Conservation (phyloP, 192 early-diverging fungal species). For the Cladochytrium replicatum region DNA sequence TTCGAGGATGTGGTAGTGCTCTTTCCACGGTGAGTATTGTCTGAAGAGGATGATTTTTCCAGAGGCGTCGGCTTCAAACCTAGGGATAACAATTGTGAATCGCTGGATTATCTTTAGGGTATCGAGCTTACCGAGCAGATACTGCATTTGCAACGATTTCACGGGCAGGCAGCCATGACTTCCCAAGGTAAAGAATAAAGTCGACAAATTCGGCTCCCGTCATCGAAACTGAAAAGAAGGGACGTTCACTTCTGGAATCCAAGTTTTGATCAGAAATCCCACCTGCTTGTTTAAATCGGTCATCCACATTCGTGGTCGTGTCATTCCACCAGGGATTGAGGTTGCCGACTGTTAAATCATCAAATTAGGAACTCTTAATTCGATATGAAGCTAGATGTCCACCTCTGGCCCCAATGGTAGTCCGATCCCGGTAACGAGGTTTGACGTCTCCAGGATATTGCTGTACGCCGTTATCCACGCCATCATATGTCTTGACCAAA, state of each 20-base stretch:
- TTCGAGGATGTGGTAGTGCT: slow-evolving; percentile 47
- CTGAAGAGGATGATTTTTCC: slow-evolving; percentile 79
- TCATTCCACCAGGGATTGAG: slow-evolving; percentile 97
- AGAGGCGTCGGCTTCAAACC: slow-evolving; percentile 49
- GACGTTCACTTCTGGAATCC: not conserved
- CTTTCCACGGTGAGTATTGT: slow-evolving; percentile 87
- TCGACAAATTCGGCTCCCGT: slow-evolving; percentile 63
- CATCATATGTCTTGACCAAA: slow-evolving; percentile 55
- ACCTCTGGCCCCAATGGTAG: slow-evolving; percentile 67
- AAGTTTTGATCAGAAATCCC: no score
- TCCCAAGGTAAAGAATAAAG: slow-evolving; percentile 39
- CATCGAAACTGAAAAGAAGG: slow-evolving; percentile 42
- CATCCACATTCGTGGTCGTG: slow-evolving; percentile 54
- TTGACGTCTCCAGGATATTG: slow-evolving; percentile 73
- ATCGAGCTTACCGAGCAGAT: slow-evolving; percentile 10
- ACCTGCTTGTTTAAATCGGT: slow-evolving; percentile 40
- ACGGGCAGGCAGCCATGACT: slow-evolving; percentile 82
- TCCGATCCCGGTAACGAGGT: slow-evolving; percentile 72
- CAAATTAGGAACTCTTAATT: no score
- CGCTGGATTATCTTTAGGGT: not conserved
- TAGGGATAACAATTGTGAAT: slow-evolving; percentile 12
- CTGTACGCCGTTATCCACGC: slow-evolving; percentile 87
- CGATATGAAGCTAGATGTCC: no score
- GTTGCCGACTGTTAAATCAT: no score
- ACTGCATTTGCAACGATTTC: slow-evolving; percentile 72